A percentile compares a stretch with the other conserved stretches of the same genome.
These are phyloP conservation scores for Chloranthus sessilifolius DNA, from an alignment of 164 flowering plant species.

Conservation along the genomic window DNA sequence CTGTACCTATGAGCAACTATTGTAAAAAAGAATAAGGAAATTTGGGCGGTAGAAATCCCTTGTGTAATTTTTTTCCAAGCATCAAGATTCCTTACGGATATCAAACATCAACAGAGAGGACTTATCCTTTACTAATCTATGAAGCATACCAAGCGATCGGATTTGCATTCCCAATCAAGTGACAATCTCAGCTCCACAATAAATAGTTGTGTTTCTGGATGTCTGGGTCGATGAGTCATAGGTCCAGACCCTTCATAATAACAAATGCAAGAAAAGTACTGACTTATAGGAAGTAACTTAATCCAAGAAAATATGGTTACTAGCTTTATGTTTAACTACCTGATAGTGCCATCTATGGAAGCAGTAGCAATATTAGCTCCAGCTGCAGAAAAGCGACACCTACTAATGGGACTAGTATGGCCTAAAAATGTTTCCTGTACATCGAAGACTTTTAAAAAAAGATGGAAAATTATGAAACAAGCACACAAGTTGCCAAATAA, in stretches of 20 bases:
- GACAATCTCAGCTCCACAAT: conserved; percentile 96
- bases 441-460: neutral
- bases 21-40: conserved; percentile 30
- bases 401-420: conserved; percentile 91
- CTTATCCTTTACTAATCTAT: neutral
- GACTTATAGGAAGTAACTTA: too few relatives aligned
- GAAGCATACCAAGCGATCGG: conserved; percentile 76
- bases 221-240: conserved; percentile 76
- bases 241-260: conserved; percentile 76
- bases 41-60: conserved; percentile 7
- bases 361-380: conserved; percentile 97
- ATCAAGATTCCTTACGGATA: conserved; percentile 6
- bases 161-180: conserved; percentile 97
- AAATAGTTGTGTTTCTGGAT: conserved; percentile 93
- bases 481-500: too few relatives aligned
- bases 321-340: too few relatives aligned
- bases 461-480: too few relatives aligned
- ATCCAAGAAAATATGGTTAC: too few relatives aligned
- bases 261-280: neutral
- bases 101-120: conserved; percentile 3
- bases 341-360: conserved; percentile 91
- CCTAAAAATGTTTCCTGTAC: conserved; percentile 85
- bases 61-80: too few relatives aligned
- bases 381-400: conserved; percentile 87
- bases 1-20: conserved; percentile 95